Conservation (phyloP, 371 early-diverging fungal genomes). For the Circinella umbellata region DNA sequence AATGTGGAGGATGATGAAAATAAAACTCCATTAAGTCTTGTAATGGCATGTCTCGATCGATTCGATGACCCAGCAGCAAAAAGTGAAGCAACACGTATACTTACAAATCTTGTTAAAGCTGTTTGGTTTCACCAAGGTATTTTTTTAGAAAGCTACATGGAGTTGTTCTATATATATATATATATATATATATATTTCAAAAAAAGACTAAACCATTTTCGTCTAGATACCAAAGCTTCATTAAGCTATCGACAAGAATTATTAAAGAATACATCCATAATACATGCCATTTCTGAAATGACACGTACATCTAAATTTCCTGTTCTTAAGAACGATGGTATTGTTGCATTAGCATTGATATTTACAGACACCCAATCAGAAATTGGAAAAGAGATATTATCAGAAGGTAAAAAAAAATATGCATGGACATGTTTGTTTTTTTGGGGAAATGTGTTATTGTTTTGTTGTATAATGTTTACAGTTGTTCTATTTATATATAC, state of each 20-base stretch:
- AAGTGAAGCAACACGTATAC: slow-evolving; percentile 66
- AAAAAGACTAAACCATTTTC: background rate
- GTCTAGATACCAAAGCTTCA: slow-evolving; percentile 17
- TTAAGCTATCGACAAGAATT: slow-evolving; percentile 44
- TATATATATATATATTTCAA: background rate
- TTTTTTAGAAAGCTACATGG: background rate
- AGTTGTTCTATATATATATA: background rate
- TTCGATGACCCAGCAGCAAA: slow-evolving; percentile 64
- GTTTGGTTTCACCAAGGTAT: slow-evolving; percentile 41
- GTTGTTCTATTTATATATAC: too few relatives aligned
- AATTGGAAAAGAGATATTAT: slow-evolving; percentile 1
- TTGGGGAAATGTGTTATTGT: too few relatives aligned
- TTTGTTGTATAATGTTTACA: too few relatives aligned
- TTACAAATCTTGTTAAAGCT: slow-evolving; percentile 64
- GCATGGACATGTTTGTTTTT: too few relatives aligned
- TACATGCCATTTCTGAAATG: slow-evolving; percentile 56
- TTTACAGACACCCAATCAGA: slow-evolving; percentile 38
- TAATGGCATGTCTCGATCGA: slow-evolving; percentile 51
- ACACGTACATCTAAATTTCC: slow-evolving; percentile 57
- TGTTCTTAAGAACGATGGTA: slow-evolving; percentile 67
- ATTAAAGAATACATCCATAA: slow-evolving; percentile 31
- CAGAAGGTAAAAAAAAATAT: slow-evolving; percentile 18
- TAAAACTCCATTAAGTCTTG: slow-evolving; percentile 25
- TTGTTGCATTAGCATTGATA: slow-evolving; percentile 60
- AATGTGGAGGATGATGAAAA: background rate